phyloP scores from a whole-genome alignment of 2,329 filamentous ascomycete genomes.

The Talaromyces sp. region DNA sequence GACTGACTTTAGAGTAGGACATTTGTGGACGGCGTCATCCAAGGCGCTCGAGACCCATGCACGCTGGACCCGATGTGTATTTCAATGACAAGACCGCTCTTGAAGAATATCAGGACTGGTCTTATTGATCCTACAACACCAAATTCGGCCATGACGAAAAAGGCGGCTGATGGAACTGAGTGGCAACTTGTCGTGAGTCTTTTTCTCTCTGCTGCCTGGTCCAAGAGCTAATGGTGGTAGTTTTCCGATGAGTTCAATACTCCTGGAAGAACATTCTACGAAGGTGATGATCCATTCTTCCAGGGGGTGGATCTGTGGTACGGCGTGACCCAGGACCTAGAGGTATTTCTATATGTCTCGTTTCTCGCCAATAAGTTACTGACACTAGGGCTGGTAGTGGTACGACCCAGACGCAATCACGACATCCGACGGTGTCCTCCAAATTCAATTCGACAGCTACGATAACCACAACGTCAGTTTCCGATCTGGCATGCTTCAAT shows the following conservation, averaged over 20 bases:
- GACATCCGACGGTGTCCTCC: conserved; percentile 60
- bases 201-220: neutral
- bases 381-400: conserved; percentile 46
- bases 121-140: conserved; percentile 69
- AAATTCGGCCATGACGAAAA: conserved; percentile 54
- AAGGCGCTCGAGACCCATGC: conserved; percentile 32
- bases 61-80: conserved; percentile 48
- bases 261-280: conserved; percentile 66
- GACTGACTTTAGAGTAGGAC: conserved; percentile 43
- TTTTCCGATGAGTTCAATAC: conserved; percentile 71
- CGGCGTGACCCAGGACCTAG: conserved; percentile 65
- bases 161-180: conserved; percentile 55
- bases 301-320: conserved; percentile 69
- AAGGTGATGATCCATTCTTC: conserved; percentile 67
- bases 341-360: conserved; percentile 42
- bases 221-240: conserved; percentile 27
- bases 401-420: conserved; percentile 66
- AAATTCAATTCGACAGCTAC: conserved; percentile 63
- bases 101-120: conserved; percentile 59
- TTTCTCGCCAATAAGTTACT: neutral
- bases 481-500: conserved; percentile 70
- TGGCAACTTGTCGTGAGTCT: conserved; percentile 58
- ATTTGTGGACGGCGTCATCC: conserved; percentile 50
- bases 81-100: conserved; percentile 47
- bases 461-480: conserved; percentile 64